These are phyloP conservation scores for Ramaria sp. DNA, from an alignment of 768 basidiomycete genomes.

Conservation along the genomic window DNA sequence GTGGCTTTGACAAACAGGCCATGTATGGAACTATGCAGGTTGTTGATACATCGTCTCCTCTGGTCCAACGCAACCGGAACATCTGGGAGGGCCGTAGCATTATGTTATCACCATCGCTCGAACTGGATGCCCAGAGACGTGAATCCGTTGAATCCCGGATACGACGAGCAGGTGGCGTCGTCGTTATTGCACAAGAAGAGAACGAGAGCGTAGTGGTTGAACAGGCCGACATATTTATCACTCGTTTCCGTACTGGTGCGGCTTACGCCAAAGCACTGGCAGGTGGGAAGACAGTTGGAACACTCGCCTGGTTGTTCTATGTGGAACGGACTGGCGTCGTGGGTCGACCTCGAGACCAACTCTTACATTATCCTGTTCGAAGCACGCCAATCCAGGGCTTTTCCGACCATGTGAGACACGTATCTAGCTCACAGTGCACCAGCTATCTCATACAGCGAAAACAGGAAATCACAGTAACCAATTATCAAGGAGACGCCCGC, in stretches of 20 bases:
- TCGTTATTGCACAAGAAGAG: slow-evolving; percentile 23
- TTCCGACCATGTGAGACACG: slow-evolving; percentile 41
- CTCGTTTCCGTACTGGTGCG: slow-evolving; percentile 54
- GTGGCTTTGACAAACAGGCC: not conserved
- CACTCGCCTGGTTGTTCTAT: slow-evolving; percentile 75
- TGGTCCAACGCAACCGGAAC: slow-evolving; percentile 13
- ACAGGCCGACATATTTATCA: slow-evolving; percentile 65
- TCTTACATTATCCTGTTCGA: slow-evolving; percentile 81
- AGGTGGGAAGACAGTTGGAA: slow-evolving; percentile 54
- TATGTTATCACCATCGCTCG: slow-evolving; percentile 50
- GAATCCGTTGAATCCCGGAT: slow-evolving; percentile 8
- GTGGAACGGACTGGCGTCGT: slow-evolving; percentile 55
- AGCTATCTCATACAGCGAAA: not conserved
- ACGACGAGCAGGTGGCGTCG: slow-evolving; percentile 45
- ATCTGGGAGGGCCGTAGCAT: slow-evolving; percentile 55
- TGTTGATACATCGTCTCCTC: not conserved
- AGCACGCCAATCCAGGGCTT: slow-evolving; percentile 50
- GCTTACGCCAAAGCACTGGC: slow-evolving; percentile 68
- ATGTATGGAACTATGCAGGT: not conserved
- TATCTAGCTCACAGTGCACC: not conserved
- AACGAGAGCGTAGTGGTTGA: slow-evolving; percentile 26
- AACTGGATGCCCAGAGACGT: slow-evolving; percentile 2
- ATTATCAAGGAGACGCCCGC: slow-evolving; percentile 77
- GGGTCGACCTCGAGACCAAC: slow-evolving; percentile 56
- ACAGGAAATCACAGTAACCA: slow-evolving; percentile 76